Evolutionary conservation across 2,329 filamentous ascomycete species (phyloP).

Genomic region (Beauveria bassiana): DNA sequence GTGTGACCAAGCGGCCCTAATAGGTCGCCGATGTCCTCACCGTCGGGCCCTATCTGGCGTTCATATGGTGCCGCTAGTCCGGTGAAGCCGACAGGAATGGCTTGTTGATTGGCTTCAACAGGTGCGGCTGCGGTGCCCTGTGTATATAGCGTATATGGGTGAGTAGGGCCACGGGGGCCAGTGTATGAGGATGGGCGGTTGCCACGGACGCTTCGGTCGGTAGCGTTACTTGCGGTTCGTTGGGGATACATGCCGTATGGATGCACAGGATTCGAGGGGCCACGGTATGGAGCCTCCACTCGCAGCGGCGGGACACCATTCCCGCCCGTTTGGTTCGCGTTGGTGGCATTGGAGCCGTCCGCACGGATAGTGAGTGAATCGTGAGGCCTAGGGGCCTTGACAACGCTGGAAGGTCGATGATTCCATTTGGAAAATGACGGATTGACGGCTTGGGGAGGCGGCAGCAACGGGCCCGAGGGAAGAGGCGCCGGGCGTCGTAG

Average conservation of each 20-base stretch:
- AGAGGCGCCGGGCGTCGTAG: background rate
- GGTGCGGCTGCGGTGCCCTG: slow-evolving; percentile 58
- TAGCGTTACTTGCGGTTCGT: slow-evolving; percentile 60
- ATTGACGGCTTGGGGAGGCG: slow-evolving; percentile 15
- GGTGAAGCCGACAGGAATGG: slow-evolving; percentile 67
- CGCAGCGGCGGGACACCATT: slow-evolving; percentile 29
- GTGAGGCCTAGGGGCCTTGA: slow-evolving; percentile 41
- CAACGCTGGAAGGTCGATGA: slow-evolving; percentile 45
- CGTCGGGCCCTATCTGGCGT: slow-evolving; percentile 66
- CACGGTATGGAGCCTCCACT: slow-evolving; percentile 59
- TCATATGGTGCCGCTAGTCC: slow-evolving; percentile 60
- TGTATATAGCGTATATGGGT: slow-evolving; percentile 81
- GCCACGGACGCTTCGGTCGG: slow-evolving; percentile 36
- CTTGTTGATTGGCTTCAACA: slow-evolving; percentile 38
- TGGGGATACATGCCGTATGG: slow-evolving; percentile 83
- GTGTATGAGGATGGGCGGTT: slow-evolving; percentile 39
- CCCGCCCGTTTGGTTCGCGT: slow-evolving; percentile 25
- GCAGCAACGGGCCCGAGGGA: slow-evolving; percentile 13
- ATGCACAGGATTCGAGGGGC: slow-evolving; percentile 67
- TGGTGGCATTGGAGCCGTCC: slow-evolving; percentile 34
- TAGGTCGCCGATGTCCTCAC: slow-evolving; percentile 79
- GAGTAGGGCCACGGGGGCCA: slow-evolving; percentile 60
- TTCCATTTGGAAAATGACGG: slow-evolving; percentile 20
- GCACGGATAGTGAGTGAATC: slow-evolving; percentile 46
- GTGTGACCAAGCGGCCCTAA: slow-evolving; percentile 83